Evolutionary conservation across 2,329 filamentous ascomycete genomes (phyloP).

Genomic region (Spiromastix sp.): DNA sequence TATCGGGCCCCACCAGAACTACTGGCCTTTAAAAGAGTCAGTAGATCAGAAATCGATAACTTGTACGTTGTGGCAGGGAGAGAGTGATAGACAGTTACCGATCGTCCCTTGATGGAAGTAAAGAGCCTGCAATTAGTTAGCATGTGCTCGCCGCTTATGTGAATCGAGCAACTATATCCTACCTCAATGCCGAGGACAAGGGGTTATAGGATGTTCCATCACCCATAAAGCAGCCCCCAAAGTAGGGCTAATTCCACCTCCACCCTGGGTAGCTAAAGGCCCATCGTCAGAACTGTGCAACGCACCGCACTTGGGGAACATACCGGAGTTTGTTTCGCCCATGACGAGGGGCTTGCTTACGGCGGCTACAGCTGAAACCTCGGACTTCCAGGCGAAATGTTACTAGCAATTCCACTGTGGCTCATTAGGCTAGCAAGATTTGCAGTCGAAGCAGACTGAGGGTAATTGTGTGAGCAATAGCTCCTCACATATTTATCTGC

Average conservation of each 20-base stretch:
- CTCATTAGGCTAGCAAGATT: conserved; percentile 35
- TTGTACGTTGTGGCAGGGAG: background rate
- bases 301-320: background rate
- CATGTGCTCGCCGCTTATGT: too few species aligned
- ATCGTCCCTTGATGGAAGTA: conserved; percentile 45
- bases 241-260: conserved; percentile 33
- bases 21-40: conserved; percentile 26
- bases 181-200: conserved; percentile 23
- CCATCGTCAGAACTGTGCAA: background rate
- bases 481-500: conserved; percentile 30
- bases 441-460: conserved; percentile 28
- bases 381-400: conserved; percentile 32
- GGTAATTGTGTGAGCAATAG: conserved; percentile 42
- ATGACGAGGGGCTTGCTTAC: conserved; percentile 38
- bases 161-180: too few species aligned
- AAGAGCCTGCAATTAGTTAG: conserved; percentile 9
- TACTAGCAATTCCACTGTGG: conserved; percentile 31
- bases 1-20: conserved; percentile 40
- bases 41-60: too few species aligned
- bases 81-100: conserved; percentile 33
- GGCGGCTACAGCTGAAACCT: conserved; percentile 29
- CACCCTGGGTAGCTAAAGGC: conserved; percentile 25
- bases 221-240: conserved; percentile 43
- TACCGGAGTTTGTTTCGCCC: conserved; percentile 43
- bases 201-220: conserved; percentile 33